Base-by-base conservation (phyloP, 164 flowering plant species). In the Magnolia changhungtana region DNA sequence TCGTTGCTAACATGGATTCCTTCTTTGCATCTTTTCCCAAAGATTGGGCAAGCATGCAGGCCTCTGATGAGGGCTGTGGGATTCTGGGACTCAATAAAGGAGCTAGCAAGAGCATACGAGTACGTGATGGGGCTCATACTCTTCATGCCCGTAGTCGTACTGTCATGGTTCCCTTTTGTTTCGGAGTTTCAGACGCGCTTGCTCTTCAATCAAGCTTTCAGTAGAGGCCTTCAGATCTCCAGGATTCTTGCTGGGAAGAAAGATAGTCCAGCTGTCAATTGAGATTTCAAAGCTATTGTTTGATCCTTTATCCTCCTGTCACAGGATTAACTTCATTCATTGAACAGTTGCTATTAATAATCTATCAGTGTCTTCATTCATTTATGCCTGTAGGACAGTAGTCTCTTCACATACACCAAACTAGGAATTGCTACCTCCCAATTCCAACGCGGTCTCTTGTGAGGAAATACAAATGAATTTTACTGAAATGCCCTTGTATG, bases 171-270 rank as follows among this genome's bases (percentile, higher is more conserved):
- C 82, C 97, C 98, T 1, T 96, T 96, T 50, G 89, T 96, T 2
- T 88, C 98, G 0, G 98, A 96, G 81, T 92, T 96, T 84, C 99
- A 96, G 78, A 90, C 97, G 0, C 89, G 98, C 16, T 80, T 96
- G 75, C 95, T 96, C 78, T 96, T 96, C 85, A 96, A 96, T 77
- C 98, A 94, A 82, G 98, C 99, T n/a, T 96, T 96, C 80, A 92
- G 99, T 72, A 87, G 98, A 86, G 99, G 99, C 73, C 94, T 96
- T 50, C 99, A 96, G 85, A 96, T 96, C 78, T 96, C 99, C 7
- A 94, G 89, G 98, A 96, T 94, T 87, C 90, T 94, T 65, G 84
- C 98, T 0, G 98, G 99, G 31, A 90, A 80, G 80, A 91, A 87
- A 78, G 92, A 91, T 63, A 31, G 66, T 4, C 1, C 75, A 8